Evolutionary conservation across 495 filamentous ascomycete species (phyloP).

Genomic region (Penicillium tannophilum): DNA sequence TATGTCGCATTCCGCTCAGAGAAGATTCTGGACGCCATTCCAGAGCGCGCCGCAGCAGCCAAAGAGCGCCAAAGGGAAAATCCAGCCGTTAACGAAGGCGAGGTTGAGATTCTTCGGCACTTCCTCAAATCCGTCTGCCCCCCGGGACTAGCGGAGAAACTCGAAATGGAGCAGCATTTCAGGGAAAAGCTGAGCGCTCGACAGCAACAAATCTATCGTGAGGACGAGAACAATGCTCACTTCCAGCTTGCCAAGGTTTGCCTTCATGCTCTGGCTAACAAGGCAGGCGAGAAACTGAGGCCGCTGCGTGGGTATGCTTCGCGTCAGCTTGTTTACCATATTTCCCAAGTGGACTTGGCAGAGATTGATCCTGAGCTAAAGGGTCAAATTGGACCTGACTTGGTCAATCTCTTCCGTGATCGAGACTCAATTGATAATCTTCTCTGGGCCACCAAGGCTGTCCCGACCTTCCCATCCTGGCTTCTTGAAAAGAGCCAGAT

Average conservation of each 20-base stretch:
- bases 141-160: conserved; percentile 7
- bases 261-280: conserved; percentile 1
- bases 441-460: conserved; percentile 5
- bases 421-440: conserved; percentile 12
- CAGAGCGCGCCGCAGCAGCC: not conserved
- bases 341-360: conserved; percentile 8
- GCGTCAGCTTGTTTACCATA: conserved; percentile 5
- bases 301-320: conserved; percentile 9
- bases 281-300: not conserved
- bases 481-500: not conserved
- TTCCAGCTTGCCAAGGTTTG: conserved; percentile 9
- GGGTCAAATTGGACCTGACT: conserved; percentile 6
- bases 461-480: conserved; percentile 1
- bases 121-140: conserved; percentile 16
- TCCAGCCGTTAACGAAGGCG: conserved; percentile 1
- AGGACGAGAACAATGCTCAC: conserved; percentile 13
- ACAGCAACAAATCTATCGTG: conserved; percentile 11
- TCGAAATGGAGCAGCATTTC: conserved; percentile 12
- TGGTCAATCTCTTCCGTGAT: conserved; percentile 10
- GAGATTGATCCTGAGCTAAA: conserved; percentile 7
- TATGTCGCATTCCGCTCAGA: conserved; percentile 10
- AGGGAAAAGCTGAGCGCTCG: conserved; percentile 1
- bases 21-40: conserved; percentile 2
- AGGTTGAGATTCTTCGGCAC: conserved; percentile 12
- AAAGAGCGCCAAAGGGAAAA: not conserved